phyloP scores from a whole-genome alignment of 495 filamentous ascomycete species.

The Usnea hakonensis region DNA sequence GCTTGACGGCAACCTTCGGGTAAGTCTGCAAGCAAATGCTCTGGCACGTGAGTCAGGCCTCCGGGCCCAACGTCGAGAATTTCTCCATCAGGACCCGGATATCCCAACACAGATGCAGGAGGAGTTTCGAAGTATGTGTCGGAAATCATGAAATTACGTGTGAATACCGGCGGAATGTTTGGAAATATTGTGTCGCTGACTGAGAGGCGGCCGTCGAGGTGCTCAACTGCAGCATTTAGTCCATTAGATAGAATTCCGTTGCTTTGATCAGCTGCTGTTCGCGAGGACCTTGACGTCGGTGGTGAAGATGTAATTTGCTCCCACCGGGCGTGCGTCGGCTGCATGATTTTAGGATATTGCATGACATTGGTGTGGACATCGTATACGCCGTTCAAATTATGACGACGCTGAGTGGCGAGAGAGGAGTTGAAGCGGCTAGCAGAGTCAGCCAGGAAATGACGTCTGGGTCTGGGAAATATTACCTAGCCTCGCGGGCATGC shows the following conservation, averaged over 20 bases:
- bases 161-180: conserved; percentile 53
- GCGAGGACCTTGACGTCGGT: conserved; percentile 4
- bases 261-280: conserved; percentile 21
- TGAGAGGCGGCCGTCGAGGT: conserved; percentile 11
- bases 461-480: too few species aligned
- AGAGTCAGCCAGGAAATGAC: conserved; percentile 29
- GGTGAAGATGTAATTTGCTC: conserved; percentile 49
- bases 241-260: conserved; percentile 5
- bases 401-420: conserved; percentile 54
- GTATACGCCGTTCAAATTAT: conserved; percentile 71
- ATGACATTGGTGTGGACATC: conserved; percentile 89
- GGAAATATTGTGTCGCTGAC: conserved; percentile 45
- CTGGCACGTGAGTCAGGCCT: conserved; percentile 50
- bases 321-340: conserved; percentile 80
- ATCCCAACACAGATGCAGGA: conserved; percentile 46
- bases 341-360: conserved; percentile 79
- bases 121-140: conserved; percentile 64
- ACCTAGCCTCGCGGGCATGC: conserved; percentile 86
- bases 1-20: conserved; percentile 63
- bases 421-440: conserved; percentile 71
- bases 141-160: conserved; percentile 66
- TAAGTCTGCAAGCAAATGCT: conserved; percentile 61
- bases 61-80: conserved; percentile 53
- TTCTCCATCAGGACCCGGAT: conserved; percentile 59
- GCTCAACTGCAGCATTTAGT: background rate